Evolutionary conservation across 2,329 filamentous ascomycete genomes (phyloP), one percentile per base, ranked within the genome.

Genomic region (Fusarium euwallaceae): DNA sequence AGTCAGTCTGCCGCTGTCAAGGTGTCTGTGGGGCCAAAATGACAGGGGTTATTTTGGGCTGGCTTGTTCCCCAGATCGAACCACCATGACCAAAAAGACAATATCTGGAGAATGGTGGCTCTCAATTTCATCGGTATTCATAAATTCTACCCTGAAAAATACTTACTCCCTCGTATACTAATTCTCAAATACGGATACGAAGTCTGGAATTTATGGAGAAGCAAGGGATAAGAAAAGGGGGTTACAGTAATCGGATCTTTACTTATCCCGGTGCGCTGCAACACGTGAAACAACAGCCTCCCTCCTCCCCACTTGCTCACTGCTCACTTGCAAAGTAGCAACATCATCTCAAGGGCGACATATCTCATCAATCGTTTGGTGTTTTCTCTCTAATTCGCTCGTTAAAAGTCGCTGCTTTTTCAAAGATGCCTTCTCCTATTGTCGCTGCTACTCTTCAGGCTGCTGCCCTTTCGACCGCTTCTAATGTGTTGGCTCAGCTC

Each of bases 401-500:
- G 24, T 69, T 73, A 41, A 27, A 14, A 14, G 6, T 62, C 24
- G 24, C 24, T 48, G n/a, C 9, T 4, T 16, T 17, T n/a, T 48
- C 45, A 80, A 77, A 77, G 61, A 87, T 87, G 86, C 84, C 82
- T 56, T 87, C 87, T 41, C 86, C 86, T 3, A 87, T 90, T 71
- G 81, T 86, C 58, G 85, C 84, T 70, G 87, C 88, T 63, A 89
- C 88, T 34, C 74, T 90, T 36, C 88, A 90, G 78, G 86, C 89
- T 22, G 84, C 86, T 9, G 79, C 83, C 48, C 83, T 91, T 11
- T 88, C 88, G 24, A 86, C 86, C 7, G 81, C 83, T 17, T 90
- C 88, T 36, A 91, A 91, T 76, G 78, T 90, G 45, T 81, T 88
- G 61, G 88, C 89, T 27, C 89, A 91, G 76, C 81, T 86, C 36